These are phyloP conservation scores for Erigeron canadensis DNA, from an alignment of 129 eudicot species.

Conservation along the genomic window DNA sequence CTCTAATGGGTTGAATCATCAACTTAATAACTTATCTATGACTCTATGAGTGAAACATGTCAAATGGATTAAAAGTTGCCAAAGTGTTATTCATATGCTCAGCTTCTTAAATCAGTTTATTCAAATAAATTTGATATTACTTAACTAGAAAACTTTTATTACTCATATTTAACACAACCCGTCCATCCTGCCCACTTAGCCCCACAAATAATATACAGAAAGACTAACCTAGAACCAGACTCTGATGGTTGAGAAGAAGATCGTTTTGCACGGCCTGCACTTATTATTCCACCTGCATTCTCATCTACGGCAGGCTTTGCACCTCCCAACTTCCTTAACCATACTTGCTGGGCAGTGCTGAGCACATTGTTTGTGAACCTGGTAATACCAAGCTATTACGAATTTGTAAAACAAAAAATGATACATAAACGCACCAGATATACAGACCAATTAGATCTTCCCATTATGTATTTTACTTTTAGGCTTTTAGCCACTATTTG, in stretches of 20 bases:
- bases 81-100: background rate
- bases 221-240: constrained; percentile 78
- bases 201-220: background rate
- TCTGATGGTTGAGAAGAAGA: constrained; percentile 56
- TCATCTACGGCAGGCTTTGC: constrained; percentile 85
- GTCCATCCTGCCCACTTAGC: background rate
- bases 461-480: background rate
- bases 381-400: constrained; percentile 14
- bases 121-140: background rate
- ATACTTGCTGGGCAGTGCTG: constrained; percentile 96
- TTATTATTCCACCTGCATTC: constrained; percentile 86
- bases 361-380: constrained; percentile 97
- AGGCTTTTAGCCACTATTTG: background rate
- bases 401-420: background rate
- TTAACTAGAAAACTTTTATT: background rate
- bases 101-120: background rate
- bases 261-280: constrained; percentile 93
- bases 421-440: constrained; percentile 3
- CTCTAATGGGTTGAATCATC: background rate
- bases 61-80: background rate
- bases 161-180: background rate
- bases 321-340: constrained; percentile 93
- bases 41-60: background rate
- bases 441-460: background rate
- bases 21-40: background rate